These are phyloP conservation scores for Nymphaea colorata DNA, from an alignment of 164 flowering plant genomes.

Conservation along the genomic window DNA sequence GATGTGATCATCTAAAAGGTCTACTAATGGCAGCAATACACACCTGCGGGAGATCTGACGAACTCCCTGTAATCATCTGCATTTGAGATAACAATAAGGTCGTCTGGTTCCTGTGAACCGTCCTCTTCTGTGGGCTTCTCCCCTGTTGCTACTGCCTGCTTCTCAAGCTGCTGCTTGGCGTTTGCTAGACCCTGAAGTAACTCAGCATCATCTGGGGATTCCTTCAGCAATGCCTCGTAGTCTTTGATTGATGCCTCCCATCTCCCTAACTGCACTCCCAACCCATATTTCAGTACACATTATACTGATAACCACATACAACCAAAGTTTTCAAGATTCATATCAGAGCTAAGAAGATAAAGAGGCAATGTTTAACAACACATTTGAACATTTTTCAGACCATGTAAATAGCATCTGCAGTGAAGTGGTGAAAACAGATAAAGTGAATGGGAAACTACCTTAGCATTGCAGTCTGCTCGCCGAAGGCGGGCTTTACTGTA, in stretches of 20 bases:
- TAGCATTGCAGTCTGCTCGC: conserved; percentile 67
- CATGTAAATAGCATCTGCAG: too few species aligned
- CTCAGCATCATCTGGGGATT: conserved; percentile 53
- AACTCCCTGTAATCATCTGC: conserved; percentile 43
- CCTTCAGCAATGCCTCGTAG: conserved; percentile 61
- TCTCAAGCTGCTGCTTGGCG: conserved; percentile 49
- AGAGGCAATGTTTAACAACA: too few species aligned
- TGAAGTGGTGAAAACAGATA: too few species aligned
- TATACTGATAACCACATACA: too few species aligned
- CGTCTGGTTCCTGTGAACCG: conserved; percentile 20
- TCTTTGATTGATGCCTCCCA: conserved; percentile 77
- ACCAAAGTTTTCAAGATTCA: too few species aligned
- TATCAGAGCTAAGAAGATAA: too few species aligned
- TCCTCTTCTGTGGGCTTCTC: conserved; percentile 31
- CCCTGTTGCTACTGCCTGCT: conserved; percentile 12
- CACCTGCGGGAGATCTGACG: conserved; percentile 46
- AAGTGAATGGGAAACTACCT: conserved; percentile 23
- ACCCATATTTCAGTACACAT: too few species aligned
- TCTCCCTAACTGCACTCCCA: conserved; percentile 40
- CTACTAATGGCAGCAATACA: background rate
- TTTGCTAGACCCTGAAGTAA: conserved; percentile 44
- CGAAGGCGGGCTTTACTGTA: conserved; percentile 72
- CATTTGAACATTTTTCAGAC: too few species aligned
- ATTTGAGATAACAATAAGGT: conserved; percentile 29
- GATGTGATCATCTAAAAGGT: too few species aligned